Base-by-base conservation (phyloP, 2,329 filamentous ascomycete genomes). In the Aureobasidium sp. region DNA sequence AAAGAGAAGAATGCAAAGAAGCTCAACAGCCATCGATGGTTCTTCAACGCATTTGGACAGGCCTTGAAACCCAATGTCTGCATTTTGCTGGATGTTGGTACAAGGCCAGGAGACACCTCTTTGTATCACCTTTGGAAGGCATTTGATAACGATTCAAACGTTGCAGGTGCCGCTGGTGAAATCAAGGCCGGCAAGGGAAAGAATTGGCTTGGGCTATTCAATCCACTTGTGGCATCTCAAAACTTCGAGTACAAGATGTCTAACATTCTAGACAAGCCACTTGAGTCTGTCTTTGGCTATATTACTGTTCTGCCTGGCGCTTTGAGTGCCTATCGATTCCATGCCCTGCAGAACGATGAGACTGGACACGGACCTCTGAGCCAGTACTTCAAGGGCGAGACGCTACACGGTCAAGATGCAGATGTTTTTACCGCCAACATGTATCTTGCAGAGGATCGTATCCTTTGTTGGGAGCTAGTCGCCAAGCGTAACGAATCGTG, bases 201-300 rank as follows among this genome's bases (percentile, higher is more conserved):
- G 67, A 86, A 84, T 27, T 92, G 91, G 71, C 79, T 86, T 5
- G 91, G 93, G 65, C 81, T 99, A 17, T 79, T 99, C 50, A 99
- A 99, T 70, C 94, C 94, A 0, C 81, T 99, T 6, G 93, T 99
- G 17, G 94, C 94, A 0, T 96, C 92, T 50, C 94, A 99, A 71
- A 99, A 99, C 73, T 99, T 99, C 68, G 94, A 99, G 79, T 99
- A 99, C 81, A 99, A 99, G 76, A 97, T 99, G 91, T 96, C 92
- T 44, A 99, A 99, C 70, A 99, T 99, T 70, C 81, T 99, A 29
- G 94, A 99, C 74, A 99, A 99, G 75, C 94, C 94, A 0, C 80
- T 99, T 2, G 94, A 99, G 74, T 96, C 91, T 0, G 93, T 96
- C 0, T 99, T 99, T 73, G 94, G 94, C 1, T 99, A 97, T 73